Conservation (phyloP, 192 early-diverging fungal genomes). For the Globomyces pollinis-pini region DNA sequence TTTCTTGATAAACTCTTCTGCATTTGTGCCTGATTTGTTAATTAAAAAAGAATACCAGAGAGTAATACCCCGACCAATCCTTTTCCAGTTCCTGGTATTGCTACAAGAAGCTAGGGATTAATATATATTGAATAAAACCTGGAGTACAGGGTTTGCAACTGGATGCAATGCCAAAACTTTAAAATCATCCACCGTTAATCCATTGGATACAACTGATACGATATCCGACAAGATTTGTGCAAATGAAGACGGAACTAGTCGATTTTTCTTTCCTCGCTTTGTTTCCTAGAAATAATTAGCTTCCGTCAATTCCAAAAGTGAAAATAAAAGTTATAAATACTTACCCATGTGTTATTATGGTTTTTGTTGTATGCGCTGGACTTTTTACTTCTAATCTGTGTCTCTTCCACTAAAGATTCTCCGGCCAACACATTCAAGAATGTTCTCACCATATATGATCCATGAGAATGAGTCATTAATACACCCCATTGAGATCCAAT, state of each 20-base stretch:
- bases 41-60: too few relatives aligned
- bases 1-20: constrained; percentile 28
- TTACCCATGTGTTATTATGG: constrained; percentile 17
- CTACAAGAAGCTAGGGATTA: constrained; percentile 16
- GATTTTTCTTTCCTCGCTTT: constrained; percentile 4
- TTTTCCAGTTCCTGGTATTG: constrained; percentile 11
- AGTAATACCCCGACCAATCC: constrained; percentile 15
- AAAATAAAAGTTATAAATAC: not conserved
- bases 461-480: constrained; percentile 65
- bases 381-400: constrained; percentile 65
- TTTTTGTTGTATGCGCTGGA: constrained; percentile 45
- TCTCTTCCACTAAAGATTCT: constrained; percentile 40
- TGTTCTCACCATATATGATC: constrained; percentile 67
- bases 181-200: constrained; percentile 43
- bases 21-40: constrained; percentile 5
- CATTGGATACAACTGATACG: constrained; percentile 21
- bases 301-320: not conserved
- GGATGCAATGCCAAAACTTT: constrained; percentile 53
- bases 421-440: constrained; percentile 64
- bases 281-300: not conserved
- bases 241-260: constrained; percentile 60
- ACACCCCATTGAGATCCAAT: constrained; percentile 19
- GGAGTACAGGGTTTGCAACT: constrained; percentile 74
- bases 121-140: constrained; percentile 39
- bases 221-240: constrained; percentile 45